A percentile compares a stretch with the other conserved stretches of the same genome.
Conservation (phyloP, 768 basidiomycete species). For the Panus rudis region DNA sequence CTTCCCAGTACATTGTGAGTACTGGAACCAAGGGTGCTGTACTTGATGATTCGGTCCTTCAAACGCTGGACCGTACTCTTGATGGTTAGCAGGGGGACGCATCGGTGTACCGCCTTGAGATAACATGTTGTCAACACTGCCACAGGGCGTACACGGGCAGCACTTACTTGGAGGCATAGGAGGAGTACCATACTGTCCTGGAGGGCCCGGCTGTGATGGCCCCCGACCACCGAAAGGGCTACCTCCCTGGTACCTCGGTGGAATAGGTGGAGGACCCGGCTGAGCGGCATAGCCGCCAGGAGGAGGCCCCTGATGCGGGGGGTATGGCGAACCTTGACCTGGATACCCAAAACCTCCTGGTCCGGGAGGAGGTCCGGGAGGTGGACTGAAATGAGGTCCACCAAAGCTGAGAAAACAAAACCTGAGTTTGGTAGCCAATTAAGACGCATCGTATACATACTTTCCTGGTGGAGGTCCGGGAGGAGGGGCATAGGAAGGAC, state of each 20-base stretch:
- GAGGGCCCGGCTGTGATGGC: background rate
- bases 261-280: slow-evolving; percentile 8
- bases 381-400: slow-evolving; percentile 3
- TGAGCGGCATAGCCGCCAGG: slow-evolving; percentile 4
- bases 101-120: slow-evolving; percentile 23
- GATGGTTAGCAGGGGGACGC: slow-evolving; percentile 29
- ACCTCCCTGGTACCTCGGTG: slow-evolving; percentile 3
- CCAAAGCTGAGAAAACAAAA: background rate
- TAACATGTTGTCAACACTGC: background rate
- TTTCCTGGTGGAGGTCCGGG: slow-evolving; percentile 16
- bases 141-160: slow-evolving; percentile 12
- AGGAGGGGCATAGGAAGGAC: slow-evolving; percentile 10
- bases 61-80: slow-evolving; percentile 39
- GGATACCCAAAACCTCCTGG: background rate
- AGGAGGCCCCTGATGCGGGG: slow-evolving; percentile 2
- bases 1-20: slow-evolving; percentile 47
- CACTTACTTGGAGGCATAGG: slow-evolving; percentile 11
- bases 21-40: slow-evolving; percentile 41
- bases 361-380: slow-evolving; percentile 2
- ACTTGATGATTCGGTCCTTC: slow-evolving; percentile 25
- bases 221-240: background rate
- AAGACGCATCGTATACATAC: background rate
- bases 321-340: background rate
- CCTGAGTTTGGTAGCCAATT: slow-evolving; percentile 1
- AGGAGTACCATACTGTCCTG: slow-evolving; percentile 1